phyloP scores from a whole-genome alignment of 2,329 filamentous ascomycete species.

The Penicillium sp. region DNA sequence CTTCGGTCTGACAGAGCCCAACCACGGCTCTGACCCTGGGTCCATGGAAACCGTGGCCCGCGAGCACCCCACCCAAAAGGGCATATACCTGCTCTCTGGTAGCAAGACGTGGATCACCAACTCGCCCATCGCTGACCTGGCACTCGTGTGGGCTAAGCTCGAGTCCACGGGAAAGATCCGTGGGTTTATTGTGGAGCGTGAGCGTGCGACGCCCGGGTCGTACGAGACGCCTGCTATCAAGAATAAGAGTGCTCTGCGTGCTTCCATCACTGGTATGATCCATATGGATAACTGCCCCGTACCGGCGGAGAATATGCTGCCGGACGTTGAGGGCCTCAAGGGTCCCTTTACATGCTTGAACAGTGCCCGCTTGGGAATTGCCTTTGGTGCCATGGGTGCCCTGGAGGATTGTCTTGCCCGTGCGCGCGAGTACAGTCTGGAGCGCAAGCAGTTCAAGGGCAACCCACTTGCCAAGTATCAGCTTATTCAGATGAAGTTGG shows the following conservation, averaged over 20 bases:
- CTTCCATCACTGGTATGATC: conserved; percentile 97
- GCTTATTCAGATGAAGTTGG: conserved; percentile 95
- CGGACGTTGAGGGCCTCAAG: conserved; percentile 77
- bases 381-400: conserved; percentile 89
- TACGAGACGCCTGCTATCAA: conserved; percentile 89
- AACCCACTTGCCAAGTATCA: conserved; percentile 96
- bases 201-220: conserved; percentile 80
- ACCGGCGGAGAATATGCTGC: conserved; percentile 89
- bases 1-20: conserved; percentile 88
- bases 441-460: conserved; percentile 92
- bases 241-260: conserved; percentile 91
- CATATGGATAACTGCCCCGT: conserved; percentile 90
- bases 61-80: conserved; percentile 78
- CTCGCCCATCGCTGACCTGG: conserved; percentile 80
- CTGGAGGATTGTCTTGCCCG: conserved; percentile 86
- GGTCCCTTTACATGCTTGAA: conserved; percentile 95
- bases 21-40: conserved; percentile 88
- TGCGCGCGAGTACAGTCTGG: conserved; percentile 81
- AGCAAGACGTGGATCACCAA: conserved; percentile 97
- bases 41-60: conserved; percentile 88
- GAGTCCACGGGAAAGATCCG: conserved; percentile 90
- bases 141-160: conserved; percentile 90
- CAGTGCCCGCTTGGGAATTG: conserved; percentile 88
- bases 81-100: conserved; percentile 75
- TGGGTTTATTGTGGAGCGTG: conserved; percentile 85